Percentiles rank a stretch among this genome's conserved stretches.
These are phyloP conservation scores for Elaeis oleifera DNA, from an alignment of 202 grass and related monocot species.

Conservation along the genomic window DNA sequence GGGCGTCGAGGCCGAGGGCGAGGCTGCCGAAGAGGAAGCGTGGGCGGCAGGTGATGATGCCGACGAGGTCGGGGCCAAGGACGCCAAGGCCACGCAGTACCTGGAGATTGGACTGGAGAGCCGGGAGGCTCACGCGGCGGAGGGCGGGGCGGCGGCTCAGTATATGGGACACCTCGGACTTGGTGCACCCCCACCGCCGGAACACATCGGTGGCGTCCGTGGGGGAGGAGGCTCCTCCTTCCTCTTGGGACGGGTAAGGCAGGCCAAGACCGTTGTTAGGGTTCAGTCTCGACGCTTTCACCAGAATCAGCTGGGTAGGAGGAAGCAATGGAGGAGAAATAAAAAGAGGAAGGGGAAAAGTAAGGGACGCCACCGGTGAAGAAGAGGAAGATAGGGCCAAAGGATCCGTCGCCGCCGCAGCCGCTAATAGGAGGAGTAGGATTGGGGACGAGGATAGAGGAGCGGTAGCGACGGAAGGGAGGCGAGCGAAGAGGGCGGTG, in stretches of 20 bases:
- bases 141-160: slow-evolving; percentile 5
- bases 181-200: slow-evolving; percentile 17
- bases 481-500: not conserved
- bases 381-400: no score
- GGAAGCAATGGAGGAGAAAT: no score
- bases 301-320: no score
- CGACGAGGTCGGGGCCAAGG: not conserved
- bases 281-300: no score
- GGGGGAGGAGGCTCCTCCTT: not conserved
- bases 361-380: no score
- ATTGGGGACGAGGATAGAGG: not conserved
- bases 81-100: slow-evolving; percentile 1
- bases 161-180: slow-evolving; percentile 1
- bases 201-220: not conserved
- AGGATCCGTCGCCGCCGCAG: not conserved
- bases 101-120: slow-evolving; percentile 11
- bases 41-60: not conserved
- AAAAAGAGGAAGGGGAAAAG: no score
- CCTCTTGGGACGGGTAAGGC: no score
- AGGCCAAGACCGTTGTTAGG: no score
- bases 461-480: not conserved
- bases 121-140: not conserved
- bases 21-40: slow-evolving; percentile 9
- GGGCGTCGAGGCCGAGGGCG: not conserved
- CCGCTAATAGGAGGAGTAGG: not conserved